Percentiles rank a stretch among this genome's conserved stretches.
These are phyloP conservation scores for Bidens hawaiensis DNA, from an alignment of 140 eudicot species.

Conservation along the genomic window DNA sequence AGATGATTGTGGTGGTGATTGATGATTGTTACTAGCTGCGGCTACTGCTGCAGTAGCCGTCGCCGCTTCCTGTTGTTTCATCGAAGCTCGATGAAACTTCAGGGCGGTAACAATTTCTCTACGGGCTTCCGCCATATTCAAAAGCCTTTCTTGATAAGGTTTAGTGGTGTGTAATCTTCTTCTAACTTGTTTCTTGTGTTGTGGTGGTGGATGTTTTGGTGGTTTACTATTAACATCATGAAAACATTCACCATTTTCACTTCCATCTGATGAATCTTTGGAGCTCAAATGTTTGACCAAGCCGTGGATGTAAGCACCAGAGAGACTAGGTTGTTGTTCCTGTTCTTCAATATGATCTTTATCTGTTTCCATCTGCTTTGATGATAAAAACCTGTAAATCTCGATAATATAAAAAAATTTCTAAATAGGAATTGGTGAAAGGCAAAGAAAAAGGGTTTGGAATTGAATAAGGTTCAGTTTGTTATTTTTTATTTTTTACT, in stretches of 20 bases:
- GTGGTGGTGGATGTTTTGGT: constrained; percentile 28
- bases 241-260: constrained; percentile 14
- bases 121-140: constrained; percentile 95
- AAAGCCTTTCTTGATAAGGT: constrained; percentile 90
- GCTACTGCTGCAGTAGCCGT: constrained; percentile 23
- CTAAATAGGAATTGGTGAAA: background rate
- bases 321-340: constrained; percentile 59
- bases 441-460: background rate
- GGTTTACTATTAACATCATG: constrained; percentile 15
- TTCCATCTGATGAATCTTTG: constrained; percentile 35
- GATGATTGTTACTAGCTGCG: constrained; percentile 27
- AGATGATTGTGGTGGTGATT: constrained; percentile 11
- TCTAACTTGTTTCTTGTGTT: constrained; percentile 75
- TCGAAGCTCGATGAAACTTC: constrained; percentile 81
- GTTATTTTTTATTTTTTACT: no score
- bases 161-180: constrained; percentile 75
- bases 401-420: background rate
- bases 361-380: constrained; percentile 38
- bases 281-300: constrained; percentile 75
- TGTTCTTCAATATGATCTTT: constrained; percentile 33
- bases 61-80: constrained; percentile 62
- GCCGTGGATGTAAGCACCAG: constrained; percentile 79
- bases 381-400: constrained; percentile 26
- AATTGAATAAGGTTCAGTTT: background rate
- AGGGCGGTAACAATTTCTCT: constrained; percentile 88